A percentile compares a stretch with the other conserved stretches of the same genome.
phyloP scores from a whole-genome alignment of 73 alveolate genomes.

The Paramecium pentaurelia region DNA sequence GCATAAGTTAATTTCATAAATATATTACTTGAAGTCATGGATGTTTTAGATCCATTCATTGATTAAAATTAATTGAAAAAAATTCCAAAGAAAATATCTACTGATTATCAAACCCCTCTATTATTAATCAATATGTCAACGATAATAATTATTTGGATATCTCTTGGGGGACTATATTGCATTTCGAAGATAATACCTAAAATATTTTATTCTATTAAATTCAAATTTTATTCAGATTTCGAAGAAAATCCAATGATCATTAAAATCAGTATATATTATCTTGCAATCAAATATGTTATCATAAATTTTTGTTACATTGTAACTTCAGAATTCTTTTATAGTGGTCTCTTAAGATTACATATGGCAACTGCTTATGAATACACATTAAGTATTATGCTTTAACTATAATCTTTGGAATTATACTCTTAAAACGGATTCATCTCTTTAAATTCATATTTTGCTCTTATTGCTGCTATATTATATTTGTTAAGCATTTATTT shows the following conservation, averaged over 20 bases:
- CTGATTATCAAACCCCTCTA: neutral
- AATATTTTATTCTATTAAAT: neutral
- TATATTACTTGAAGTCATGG: neutral
- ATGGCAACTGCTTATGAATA: neutral
- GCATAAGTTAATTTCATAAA: neutral
- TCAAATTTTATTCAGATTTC: neutral
- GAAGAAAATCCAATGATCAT: neutral
- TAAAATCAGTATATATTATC: neutral
- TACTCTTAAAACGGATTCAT: neutral
- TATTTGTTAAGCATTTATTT: too few relatives aligned
- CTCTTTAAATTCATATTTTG: neutral
- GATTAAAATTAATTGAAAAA: neutral
- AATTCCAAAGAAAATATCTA: neutral
- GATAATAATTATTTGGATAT: neutral
- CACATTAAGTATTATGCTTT: neutral
- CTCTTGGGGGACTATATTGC: neutral
- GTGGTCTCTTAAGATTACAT: neutral
- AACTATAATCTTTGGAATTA: neutral
- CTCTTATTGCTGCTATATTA: neutral
- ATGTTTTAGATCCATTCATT: neutral
- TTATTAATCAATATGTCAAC: neutral
- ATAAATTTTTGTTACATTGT: neutral
- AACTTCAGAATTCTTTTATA: neutral
- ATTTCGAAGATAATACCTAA: neutral
- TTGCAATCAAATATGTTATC: neutral